These are phyloP conservation scores for Paratinospora sagittata DNA, from an alignment of 164 flowering plant genomes.

Conservation along the genomic window DNA sequence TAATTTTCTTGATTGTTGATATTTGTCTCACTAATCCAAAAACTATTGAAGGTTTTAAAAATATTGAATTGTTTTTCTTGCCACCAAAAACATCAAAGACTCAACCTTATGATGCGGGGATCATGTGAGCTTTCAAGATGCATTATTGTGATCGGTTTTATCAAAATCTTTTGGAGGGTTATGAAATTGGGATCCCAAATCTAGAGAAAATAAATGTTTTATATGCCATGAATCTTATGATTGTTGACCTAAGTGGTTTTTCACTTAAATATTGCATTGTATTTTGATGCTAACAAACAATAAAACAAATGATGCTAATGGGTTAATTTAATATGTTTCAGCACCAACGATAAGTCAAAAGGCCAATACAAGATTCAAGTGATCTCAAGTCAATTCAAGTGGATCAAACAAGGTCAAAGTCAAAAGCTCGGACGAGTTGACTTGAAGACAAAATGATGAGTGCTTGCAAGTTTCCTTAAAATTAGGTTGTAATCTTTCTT, in stretches of 20 bases:
- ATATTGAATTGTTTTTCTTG: slow-evolving; percentile 2
- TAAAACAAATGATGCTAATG: too few species aligned
- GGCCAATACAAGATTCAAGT: background rate
- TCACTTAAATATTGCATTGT: background rate
- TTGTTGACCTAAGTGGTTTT: background rate
- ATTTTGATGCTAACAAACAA: too few species aligned
- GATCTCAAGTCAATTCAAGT: background rate
- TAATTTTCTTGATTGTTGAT: background rate
- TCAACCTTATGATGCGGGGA: slow-evolving; percentile 5
- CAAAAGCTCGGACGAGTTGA: too few species aligned
- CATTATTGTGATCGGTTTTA: slow-evolving; percentile 5
- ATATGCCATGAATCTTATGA: background rate
- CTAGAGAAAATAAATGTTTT: slow-evolving; percentile 2
- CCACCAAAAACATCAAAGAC: slow-evolving; percentile 9
- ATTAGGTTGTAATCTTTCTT: too few species aligned
- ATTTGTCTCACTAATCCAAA: slow-evolving; percentile 1
- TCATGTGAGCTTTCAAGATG: slow-evolving; percentile 1
- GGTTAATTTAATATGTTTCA: too few species aligned
- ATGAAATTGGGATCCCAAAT: background rate
- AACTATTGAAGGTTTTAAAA: background rate
- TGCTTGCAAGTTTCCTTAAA: too few species aligned
- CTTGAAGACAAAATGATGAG: too few species aligned
- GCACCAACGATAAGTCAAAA: too few species aligned
- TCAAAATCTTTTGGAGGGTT: background rate
- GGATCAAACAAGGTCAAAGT: too few species aligned